Percentiles rank a stretch among this genome's conserved stretches.
Conservation (phyloP, 306 rosid genomes). For the Pachyrhizus erosus region DNA sequence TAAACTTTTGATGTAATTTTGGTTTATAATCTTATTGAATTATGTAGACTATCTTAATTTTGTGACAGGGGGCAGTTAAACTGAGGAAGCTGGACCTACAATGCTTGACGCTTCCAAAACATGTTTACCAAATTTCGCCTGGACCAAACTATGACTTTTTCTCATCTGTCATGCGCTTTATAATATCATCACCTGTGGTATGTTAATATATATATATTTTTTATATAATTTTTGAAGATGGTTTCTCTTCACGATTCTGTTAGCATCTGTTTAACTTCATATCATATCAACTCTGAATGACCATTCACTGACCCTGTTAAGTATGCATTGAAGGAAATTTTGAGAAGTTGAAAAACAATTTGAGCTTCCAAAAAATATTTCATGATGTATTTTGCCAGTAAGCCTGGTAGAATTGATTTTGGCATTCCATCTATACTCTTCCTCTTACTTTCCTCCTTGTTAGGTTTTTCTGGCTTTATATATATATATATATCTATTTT, state of each 20-base stretch:
- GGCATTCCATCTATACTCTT: slow-evolving; percentile 27
- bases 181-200: slow-evolving; percentile 93
- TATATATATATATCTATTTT: neutral
- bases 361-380: slow-evolving; percentile 20
- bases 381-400: slow-evolving; percentile 31
- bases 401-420: slow-evolving; percentile 12
- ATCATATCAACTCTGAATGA: neutral
- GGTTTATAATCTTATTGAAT: slow-evolving; percentile 31
- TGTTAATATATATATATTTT: slow-evolving; percentile 35
- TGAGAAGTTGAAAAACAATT: slow-evolving; percentile 15
- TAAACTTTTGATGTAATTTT: slow-evolving; percentile 29
- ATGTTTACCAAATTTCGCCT: slow-evolving; percentile 82
- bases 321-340: neutral
- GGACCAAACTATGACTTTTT: slow-evolving; percentile 89
- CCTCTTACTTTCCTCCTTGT: slow-evolving; percentile 13
- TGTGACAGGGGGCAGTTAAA: slow-evolving; percentile 63
- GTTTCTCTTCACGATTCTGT: slow-evolving; percentile 20
- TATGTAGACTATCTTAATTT: slow-evolving; percentile 37
- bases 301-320: slow-evolving; percentile 7
- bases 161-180: slow-evolving; percentile 82
- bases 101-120: slow-evolving; percentile 78
- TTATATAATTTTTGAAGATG: slow-evolving; percentile 25
- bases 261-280: neutral
- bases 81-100: slow-evolving; percentile 67
- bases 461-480: slow-evolving; percentile 14